Percentiles rank a stretch among this genome's conserved stretches.
phyloP scores from a whole-genome alignment of 805 yeast genomes.

The Lipomyces kockii region DNA sequence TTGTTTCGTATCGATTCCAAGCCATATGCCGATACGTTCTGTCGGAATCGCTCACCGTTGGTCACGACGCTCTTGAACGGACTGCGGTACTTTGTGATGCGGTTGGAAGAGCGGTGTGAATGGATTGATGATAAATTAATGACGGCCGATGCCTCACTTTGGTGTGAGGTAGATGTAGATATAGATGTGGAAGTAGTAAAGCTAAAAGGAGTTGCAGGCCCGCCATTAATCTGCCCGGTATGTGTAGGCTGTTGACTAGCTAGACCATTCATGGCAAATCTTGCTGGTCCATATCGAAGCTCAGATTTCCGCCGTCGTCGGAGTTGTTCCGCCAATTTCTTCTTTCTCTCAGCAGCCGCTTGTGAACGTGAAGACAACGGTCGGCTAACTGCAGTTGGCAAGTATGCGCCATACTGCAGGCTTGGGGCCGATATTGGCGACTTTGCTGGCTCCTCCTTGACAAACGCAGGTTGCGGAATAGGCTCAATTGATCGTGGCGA shows the following conservation, averaged over 20 bases:
- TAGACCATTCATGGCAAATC: not conserved
- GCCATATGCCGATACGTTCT: not conserved
- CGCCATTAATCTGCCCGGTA: not conserved
- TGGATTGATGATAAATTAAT: not conserved
- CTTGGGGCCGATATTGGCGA: not conserved
- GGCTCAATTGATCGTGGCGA: not conserved
- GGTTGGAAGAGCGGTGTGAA: not conserved
- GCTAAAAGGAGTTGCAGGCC: not conserved
- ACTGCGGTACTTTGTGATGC: conserved; percentile 21
- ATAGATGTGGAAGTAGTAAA: not conserved
- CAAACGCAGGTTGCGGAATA: not conserved
- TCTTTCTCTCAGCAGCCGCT: conserved; percentile 17
- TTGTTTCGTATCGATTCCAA: conserved; percentile 7
- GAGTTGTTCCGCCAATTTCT: conserved; percentile 20
- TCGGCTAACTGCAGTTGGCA: conserved; percentile 2
- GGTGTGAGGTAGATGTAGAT: not conserved
- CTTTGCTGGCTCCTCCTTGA: not conserved
- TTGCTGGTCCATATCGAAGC: conserved; percentile 16
- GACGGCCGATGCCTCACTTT: not conserved
- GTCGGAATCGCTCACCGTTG: not conserved
- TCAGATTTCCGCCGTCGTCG: conserved; percentile 19
- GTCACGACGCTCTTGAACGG: conserved; percentile 21
- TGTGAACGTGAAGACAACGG: conserved; percentile 7
- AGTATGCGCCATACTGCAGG: conserved; percentile 19
- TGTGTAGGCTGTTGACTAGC: not conserved